Conservation (phyloP, 2,329 filamentous ascomycete species). For the Claviceps sorghi region DNA sequence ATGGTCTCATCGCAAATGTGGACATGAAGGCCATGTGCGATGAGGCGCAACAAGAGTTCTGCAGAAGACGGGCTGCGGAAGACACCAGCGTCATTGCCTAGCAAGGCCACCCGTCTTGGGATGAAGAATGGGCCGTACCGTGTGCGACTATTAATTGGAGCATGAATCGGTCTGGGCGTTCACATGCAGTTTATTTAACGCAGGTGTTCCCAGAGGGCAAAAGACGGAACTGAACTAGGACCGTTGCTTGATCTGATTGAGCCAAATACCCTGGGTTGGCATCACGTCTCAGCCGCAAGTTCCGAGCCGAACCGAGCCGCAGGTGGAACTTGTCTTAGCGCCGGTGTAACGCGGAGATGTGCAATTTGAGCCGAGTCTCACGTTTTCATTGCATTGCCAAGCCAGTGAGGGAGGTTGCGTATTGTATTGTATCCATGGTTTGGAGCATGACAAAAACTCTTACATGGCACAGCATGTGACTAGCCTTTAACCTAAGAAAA, state of each 20-base stretch:
- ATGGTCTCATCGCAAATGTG: slow-evolving; percentile 4
- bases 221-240: neutral
- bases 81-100: neutral
- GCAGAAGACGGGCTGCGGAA: neutral
- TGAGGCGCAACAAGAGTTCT: neutral
- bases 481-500: neutral
- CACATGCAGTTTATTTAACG: too few relatives aligned
- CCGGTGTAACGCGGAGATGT: neutral
- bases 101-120: too few relatives aligned
- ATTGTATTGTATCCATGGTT: neutral
- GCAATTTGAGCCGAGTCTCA: neutral
- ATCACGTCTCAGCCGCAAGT: neutral
- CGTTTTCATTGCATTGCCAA: neutral
- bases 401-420: neutral
- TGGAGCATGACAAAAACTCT: neutral
- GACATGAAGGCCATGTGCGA: slow-evolving; percentile 2
- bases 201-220: too few relatives aligned
- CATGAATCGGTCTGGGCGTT: too few relatives aligned
- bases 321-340: neutral
- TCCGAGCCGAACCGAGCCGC: neutral
- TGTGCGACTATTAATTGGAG: neutral
- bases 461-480: neutral
- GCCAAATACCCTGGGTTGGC: neutral
- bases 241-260: neutral
- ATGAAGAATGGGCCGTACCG: neutral